Conservation (phyloP, 2,329 filamentous ascomycete genomes). For the Claviceps spartinae region DNA sequence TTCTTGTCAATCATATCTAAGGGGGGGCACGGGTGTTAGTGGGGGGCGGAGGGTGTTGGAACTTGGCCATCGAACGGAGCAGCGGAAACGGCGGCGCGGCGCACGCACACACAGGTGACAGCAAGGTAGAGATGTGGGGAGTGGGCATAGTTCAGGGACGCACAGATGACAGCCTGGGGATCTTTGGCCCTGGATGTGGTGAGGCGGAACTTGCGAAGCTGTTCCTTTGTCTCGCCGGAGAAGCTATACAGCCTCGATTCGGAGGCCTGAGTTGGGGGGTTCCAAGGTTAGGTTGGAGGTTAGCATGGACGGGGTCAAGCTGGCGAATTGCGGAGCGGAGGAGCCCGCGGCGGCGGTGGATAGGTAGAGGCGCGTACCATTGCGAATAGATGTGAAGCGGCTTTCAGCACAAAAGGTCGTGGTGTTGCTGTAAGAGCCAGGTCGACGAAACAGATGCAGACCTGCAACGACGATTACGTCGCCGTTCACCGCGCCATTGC, state of each 20-base stretch:
- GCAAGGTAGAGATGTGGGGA: neutral
- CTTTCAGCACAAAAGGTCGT: neutral
- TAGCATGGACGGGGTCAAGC: neutral
- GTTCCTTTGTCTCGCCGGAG: constrained; percentile 76
- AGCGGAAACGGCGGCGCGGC: no score
- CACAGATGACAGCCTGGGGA: constrained; percentile 88
- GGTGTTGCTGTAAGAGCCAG: neutral
- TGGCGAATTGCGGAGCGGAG: neutral
- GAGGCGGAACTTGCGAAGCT: constrained; percentile 88
- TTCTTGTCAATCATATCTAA: constrained; percentile 82
- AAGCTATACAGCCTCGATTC: constrained; percentile 88
- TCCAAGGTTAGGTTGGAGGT: neutral
- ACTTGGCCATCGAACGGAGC: neutral
- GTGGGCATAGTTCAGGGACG: constrained; percentile 13
- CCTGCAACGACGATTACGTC: neutral
- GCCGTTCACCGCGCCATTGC: neutral
- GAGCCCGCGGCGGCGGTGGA: neutral
- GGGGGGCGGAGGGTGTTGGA: neutral
- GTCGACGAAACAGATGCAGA: neutral
- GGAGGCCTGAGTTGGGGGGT: constrained; percentile 33
- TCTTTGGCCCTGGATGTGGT: constrained; percentile 76
- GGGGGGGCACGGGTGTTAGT: constrained; percentile 5
- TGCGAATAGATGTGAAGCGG: neutral
- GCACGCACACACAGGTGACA: neutral
- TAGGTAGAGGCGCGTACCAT: neutral